Conservation (phyloP, 495 filamentous ascomycete species). For the Penicillium diatomitis region DNA sequence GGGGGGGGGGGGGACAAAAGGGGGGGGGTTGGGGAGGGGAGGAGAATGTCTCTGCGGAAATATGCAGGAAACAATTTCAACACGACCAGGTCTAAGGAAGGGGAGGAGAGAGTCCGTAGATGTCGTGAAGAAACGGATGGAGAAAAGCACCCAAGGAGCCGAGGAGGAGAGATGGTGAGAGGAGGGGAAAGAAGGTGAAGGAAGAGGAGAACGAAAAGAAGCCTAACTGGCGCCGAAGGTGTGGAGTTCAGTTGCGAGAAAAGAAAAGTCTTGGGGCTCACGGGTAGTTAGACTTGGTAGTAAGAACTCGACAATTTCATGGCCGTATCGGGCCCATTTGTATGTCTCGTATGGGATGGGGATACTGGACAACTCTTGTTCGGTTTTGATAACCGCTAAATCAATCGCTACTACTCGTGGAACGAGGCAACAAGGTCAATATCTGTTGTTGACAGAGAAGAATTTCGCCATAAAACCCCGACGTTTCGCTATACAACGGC, state of each 20-base stretch:
- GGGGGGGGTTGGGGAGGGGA: slow-evolving; percentile 9
- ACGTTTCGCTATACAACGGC: no score
- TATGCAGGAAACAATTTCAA: slow-evolving; percentile 27
- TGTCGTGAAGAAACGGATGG: slow-evolving; percentile 12
- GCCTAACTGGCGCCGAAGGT: slow-evolving; percentile 10
- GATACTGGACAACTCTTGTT: no score
- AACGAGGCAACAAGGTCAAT: no score
- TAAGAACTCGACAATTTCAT: neutral
- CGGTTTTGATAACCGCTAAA: no score
- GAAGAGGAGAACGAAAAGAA: slow-evolving; percentile 16
- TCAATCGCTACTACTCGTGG: no score
- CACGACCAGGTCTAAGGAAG: slow-evolving; percentile 14
- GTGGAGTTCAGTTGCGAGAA: slow-evolving; percentile 26
- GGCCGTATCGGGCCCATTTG: no score
- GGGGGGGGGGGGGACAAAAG: slow-evolving; percentile 10
- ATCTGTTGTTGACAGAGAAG: no score
- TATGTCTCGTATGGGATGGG: no score
- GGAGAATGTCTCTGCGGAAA: slow-evolving; percentile 25
- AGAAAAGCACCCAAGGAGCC: slow-evolving; percentile 20
- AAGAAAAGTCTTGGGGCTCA: slow-evolving; percentile 30
- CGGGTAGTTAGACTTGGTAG: slow-evolving; percentile 6
- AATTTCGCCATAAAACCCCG: no score
- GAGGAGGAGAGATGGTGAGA: slow-evolving; percentile 12
- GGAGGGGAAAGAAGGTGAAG: slow-evolving; percentile 16
- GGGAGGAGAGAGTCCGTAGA: slow-evolving; percentile 6